phyloP scores from a whole-genome alignment of 352 stramenopile genomes.

The Globisporangium viniferum region DNA sequence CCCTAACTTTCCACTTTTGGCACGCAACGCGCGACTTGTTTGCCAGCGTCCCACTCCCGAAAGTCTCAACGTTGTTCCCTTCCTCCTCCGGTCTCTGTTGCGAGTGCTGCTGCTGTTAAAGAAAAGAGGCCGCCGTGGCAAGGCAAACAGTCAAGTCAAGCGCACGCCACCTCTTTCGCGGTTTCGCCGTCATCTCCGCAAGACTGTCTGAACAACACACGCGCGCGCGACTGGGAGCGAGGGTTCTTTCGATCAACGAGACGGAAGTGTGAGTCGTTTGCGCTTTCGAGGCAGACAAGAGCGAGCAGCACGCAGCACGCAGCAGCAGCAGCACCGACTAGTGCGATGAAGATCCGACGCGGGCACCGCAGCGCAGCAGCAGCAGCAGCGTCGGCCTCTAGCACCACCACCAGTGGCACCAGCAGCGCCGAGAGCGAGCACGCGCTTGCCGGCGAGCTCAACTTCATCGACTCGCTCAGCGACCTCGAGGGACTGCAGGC shows the following conservation, averaged over 20 bases:
- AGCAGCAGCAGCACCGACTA: not conserved
- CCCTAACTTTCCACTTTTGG: not conserved
- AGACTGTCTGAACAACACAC: not conserved
- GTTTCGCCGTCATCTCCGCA: not conserved
- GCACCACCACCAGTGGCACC: not conserved
- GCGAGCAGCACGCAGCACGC: not conserved
- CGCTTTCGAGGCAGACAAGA: not conserved
- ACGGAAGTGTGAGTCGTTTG: not conserved
- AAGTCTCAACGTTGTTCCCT: not conserved
- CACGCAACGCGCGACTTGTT: not conserved
- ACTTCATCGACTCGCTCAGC: constrained; percentile 11
- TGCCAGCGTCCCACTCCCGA: not conserved
- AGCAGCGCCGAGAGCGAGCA: constrained; percentile 5
- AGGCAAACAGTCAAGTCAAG: no score
- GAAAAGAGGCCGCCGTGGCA: not conserved
- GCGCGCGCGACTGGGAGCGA: not conserved
- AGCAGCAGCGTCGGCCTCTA: not conserved
- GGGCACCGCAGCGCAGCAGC: not conserved
- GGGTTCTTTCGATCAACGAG: not conserved
- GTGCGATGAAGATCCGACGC: constrained; percentile 1
- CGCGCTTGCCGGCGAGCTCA: not conserved
- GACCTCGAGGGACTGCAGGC: constrained; percentile 8
- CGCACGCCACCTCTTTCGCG: not conserved
- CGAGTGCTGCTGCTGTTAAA: no score
- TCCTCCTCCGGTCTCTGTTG: no score